Conservation (phyloP, 1,284 basidiomycete species). For the Naganishia liquefaciens region DNA sequence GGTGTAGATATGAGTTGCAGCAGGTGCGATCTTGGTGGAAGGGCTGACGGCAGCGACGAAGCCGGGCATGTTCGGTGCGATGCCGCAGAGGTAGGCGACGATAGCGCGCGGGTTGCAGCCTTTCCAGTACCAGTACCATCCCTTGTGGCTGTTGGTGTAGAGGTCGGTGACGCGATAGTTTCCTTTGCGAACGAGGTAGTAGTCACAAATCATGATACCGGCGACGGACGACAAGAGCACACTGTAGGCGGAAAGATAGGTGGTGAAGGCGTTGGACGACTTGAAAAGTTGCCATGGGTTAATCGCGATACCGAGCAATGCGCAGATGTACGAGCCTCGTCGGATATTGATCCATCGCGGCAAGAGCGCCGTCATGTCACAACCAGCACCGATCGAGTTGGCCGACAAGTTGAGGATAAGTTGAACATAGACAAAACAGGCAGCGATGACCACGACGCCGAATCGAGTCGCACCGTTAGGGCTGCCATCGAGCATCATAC, state of each 20-base stretch:
- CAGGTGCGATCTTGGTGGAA: slow-evolving; percentile 49
- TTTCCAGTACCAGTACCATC: slow-evolving; percentile 74
- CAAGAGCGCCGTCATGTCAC: slow-evolving; percentile 75
- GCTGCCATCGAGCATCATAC: slow-evolving; percentile 65
- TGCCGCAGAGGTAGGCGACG: slow-evolving; percentile 62
- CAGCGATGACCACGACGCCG: slow-evolving; percentile 69
- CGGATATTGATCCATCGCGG: slow-evolving; percentile 84
- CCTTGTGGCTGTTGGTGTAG: slow-evolving; percentile 62
- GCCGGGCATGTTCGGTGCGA: slow-evolving; percentile 76
- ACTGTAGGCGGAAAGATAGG: slow-evolving; percentile 73
- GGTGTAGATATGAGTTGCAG: slow-evolving; percentile 35
- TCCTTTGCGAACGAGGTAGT: slow-evolving; percentile 73
- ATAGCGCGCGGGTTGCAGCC: slow-evolving; percentile 70
- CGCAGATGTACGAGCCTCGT: slow-evolving; percentile 73
- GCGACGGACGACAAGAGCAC: slow-evolving; percentile 79
- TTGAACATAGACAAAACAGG: slow-evolving; percentile 49
- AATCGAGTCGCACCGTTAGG: slow-evolving; percentile 68
- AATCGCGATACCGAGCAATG: slow-evolving; percentile 36
- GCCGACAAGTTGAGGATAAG: slow-evolving; percentile 68
- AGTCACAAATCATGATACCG: slow-evolving; percentile 81
- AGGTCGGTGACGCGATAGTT: slow-evolving; percentile 70
- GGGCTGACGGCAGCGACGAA: slow-evolving; percentile 35
- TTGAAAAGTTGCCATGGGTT: slow-evolving; percentile 76
- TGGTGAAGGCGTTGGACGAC: slow-evolving; percentile 72
- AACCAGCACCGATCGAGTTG: slow-evolving; percentile 80